Conservation (phyloP, 176 grass and related monocot genomes). For the Aegilops sharonensis region DNA sequence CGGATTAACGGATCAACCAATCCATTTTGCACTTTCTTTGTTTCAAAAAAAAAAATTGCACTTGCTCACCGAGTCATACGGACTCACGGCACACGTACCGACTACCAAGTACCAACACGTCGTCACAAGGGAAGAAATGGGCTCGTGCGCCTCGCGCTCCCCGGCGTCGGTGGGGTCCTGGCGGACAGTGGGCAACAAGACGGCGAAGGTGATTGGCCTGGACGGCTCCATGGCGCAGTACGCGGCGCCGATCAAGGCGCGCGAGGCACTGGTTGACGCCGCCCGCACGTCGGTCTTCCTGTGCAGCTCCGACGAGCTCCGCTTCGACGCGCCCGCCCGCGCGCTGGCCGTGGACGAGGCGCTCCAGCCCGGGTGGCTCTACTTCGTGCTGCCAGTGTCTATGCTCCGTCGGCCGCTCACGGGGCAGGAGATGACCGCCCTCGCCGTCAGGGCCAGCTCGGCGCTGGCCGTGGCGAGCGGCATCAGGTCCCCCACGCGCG, state of each 20-base stretch:
- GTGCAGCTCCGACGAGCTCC: slow-evolving; percentile 74
- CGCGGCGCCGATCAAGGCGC: slow-evolving; percentile 1
- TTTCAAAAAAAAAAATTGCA: no score
- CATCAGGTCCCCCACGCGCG: not conserved
- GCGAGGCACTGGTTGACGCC: slow-evolving; percentile 34
- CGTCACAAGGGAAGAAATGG: slow-evolving; percentile 35
- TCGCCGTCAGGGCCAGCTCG: slow-evolving; percentile 50
- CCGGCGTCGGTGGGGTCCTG: not conserved
- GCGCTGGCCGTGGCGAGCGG: slow-evolving; percentile 14
- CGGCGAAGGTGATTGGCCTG: slow-evolving; percentile 45
- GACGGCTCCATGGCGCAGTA: slow-evolving; percentile 56
- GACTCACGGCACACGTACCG: no score
- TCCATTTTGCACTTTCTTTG: no score
- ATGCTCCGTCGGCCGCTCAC: slow-evolving; percentile 35
- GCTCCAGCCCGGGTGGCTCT: slow-evolving; percentile 48
- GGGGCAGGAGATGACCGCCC: slow-evolving; percentile 54
- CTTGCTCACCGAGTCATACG: no score
- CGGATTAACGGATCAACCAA: no score
- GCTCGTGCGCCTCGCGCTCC: slow-evolving; percentile 45
- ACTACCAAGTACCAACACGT: no score
- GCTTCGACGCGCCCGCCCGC: slow-evolving; percentile 28
- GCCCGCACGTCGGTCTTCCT: slow-evolving; percentile 29
- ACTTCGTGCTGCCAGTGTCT: slow-evolving; percentile 53
- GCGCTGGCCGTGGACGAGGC: slow-evolving; percentile 29
- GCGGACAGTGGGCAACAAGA: not conserved